Evolutionary conservation across 805 yeast genomes (phyloP).

Genomic region (Wickerhamomyces silvicola): DNA sequence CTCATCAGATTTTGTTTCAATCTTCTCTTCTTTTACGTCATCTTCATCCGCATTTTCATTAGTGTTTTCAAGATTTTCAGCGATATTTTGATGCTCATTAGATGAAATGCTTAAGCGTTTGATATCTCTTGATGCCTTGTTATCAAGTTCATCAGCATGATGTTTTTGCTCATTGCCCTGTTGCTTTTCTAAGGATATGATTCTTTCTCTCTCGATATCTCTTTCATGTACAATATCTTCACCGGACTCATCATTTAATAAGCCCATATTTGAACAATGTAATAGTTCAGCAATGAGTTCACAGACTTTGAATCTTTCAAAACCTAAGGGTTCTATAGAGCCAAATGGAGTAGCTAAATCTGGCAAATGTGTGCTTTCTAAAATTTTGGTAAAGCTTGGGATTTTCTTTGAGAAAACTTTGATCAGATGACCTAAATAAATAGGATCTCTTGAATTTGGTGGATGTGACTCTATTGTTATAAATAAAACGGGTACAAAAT

Average conservation of each 20-base stretch:
- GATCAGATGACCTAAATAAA: slow-evolving; percentile 83
- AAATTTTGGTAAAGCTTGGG: slow-evolving; percentile 59
- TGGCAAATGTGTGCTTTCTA: slow-evolving; percentile 33
- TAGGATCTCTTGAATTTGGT: slow-evolving; percentile 88
- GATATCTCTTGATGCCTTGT: slow-evolving; percentile 26
- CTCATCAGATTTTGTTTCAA: slow-evolving; percentile 18
- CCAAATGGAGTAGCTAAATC: slow-evolving; percentile 59
- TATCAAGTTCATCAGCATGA: slow-evolving; percentile 28
- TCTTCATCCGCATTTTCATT: slow-evolving; percentile 4
- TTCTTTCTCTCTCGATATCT: slow-evolving; percentile 56
- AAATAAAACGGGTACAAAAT: slow-evolving; percentile 76
- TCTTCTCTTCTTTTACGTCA: slow-evolving; percentile 6
- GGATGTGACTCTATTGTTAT: slow-evolving; percentile 85
- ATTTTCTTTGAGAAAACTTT: slow-evolving; percentile 69
- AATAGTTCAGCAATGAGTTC: slow-evolving; percentile 90
- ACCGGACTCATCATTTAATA: slow-evolving; percentile 72
- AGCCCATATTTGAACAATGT: slow-evolving; percentile 96
- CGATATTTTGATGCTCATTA: too few relatives aligned
- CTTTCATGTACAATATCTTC: slow-evolving; percentile 62
- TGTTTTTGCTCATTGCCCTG: slow-evolving; percentile 18
- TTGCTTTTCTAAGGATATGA: slow-evolving; percentile 30
- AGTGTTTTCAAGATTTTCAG: neutral
- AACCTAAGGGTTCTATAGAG: slow-evolving; percentile 69
- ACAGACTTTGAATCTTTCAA: slow-evolving; percentile 83
- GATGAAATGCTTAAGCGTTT: slow-evolving; percentile 15